Conservation (phyloP, 225 moss, liverwort and hornwort species). For the Asterella californica region DNA sequence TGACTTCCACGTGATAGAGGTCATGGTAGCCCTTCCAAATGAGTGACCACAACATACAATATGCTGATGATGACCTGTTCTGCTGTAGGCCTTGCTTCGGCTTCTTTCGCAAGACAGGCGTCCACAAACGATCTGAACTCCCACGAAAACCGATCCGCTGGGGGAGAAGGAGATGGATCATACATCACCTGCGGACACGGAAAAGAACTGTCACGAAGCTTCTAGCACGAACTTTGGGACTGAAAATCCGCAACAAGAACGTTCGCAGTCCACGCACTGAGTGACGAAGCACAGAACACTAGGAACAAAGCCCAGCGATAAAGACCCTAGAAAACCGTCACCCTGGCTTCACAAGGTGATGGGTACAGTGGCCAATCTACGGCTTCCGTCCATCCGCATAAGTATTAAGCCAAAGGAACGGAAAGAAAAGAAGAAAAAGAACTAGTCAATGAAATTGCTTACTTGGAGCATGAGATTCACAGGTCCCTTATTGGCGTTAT, state of each 20-base stretch:
- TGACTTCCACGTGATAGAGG: not conserved
- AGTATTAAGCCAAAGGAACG: not conserved
- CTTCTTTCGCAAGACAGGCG: constrained; percentile 81
- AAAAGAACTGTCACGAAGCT: not conserved
- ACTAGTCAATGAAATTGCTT: constrained; percentile 13
- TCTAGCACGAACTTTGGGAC: not conserved
- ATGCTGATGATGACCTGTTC: constrained; percentile 61
- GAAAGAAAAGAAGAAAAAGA: not conserved
- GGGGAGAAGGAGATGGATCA: constrained; percentile 93
- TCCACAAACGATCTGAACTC: constrained; percentile 98
- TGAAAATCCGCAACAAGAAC: not conserved
- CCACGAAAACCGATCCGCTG: constrained; percentile 83
- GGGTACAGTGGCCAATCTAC: not conserved
- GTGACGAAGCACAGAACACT: not conserved
- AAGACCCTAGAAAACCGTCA: not conserved
- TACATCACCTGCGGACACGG: constrained; percentile 71
- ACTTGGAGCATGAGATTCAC: constrained; percentile 99
- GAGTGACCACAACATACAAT: not conserved
- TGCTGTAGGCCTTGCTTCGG: constrained; percentile 80
- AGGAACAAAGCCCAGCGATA: not conserved
- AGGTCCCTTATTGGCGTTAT: constrained; percentile 92
- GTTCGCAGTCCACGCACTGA: not conserved
- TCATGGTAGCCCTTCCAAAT: not conserved
- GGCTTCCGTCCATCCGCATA: not conserved
- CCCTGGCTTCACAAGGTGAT: not conserved